Conservation (phyloP, 2,329 filamentous ascomycete genomes). For the Falciphora oryzae region DNA sequence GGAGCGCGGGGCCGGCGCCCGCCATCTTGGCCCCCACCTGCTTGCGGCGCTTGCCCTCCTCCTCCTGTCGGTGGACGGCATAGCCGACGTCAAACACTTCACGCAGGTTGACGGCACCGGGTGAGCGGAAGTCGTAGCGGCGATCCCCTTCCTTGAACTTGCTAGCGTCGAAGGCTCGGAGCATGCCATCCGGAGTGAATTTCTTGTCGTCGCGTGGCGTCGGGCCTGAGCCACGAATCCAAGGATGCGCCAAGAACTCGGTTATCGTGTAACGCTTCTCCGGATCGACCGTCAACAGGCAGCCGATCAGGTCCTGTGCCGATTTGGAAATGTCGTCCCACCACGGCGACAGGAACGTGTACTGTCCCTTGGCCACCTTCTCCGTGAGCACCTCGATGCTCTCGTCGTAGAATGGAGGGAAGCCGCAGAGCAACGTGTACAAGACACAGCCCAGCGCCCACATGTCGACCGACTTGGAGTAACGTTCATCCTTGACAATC, state of each 20-base stretch:
- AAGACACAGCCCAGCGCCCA: slow-evolving; percentile 96
- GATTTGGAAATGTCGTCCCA: slow-evolving; percentile 98
- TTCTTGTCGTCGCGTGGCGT: slow-evolving; percentile 56
- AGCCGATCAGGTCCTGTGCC: slow-evolving; percentile 88
- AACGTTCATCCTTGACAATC: slow-evolving; percentile 97
- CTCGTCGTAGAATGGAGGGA: slow-evolving; percentile 98
- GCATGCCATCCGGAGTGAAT: slow-evolving; percentile 32
- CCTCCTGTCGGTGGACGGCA: slow-evolving; percentile 92
- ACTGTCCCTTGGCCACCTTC: slow-evolving; percentile 94
- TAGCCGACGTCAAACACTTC: slow-evolving; percentile 99
- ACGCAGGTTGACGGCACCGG: slow-evolving; percentile 87
- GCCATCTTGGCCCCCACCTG: slow-evolving; percentile 69
- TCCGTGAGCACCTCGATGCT: slow-evolving; percentile 95
- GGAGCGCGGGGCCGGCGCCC: slow-evolving; percentile 49
- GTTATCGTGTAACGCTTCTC: slow-evolving; percentile 91
- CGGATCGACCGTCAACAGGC: slow-evolving; percentile 89
- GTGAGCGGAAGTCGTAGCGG: slow-evolving; percentile 88
- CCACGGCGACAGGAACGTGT: slow-evolving; percentile 97
- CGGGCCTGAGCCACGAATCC: slow-evolving; percentile 66
- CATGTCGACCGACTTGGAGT: slow-evolving; percentile 99
- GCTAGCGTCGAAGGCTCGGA: slow-evolving; percentile 52
- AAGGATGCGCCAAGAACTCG: slow-evolving; percentile 91
- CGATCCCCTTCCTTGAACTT: slow-evolving; percentile 54
- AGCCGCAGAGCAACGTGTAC: slow-evolving; percentile 94
- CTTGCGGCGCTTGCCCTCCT: slow-evolving; percentile 88